Evolutionary conservation across 352 stramenopile genomes (phyloP).

Genomic region (Phytophthora vignae): DNA sequence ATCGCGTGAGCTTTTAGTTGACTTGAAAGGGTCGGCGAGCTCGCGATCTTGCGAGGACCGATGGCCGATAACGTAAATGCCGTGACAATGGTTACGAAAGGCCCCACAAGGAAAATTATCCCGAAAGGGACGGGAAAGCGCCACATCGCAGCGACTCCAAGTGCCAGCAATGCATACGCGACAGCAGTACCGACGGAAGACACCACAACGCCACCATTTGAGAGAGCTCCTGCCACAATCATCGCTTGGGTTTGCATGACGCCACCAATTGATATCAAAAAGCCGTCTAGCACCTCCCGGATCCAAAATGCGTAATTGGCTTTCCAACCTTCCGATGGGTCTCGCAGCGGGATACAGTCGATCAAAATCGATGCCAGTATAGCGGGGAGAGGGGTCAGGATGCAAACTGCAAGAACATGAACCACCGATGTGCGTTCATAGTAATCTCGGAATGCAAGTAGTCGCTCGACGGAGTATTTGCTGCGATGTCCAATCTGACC

Average conservation of each 20-base stretch:
- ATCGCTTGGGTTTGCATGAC: not conserved
- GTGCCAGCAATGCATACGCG: not conserved
- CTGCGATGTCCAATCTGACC: not conserved
- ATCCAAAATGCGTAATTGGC: not conserved
- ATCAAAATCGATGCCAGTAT: not conserved
- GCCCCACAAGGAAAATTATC: not conserved
- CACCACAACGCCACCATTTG: too few species aligned
- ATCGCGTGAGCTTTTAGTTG: not conserved
- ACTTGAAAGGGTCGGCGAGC: not conserved
- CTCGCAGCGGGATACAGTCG: not conserved
- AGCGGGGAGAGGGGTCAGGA: not conserved
- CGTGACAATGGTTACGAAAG: not conserved
- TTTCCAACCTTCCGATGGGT: not conserved
- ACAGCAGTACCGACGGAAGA: not conserved
- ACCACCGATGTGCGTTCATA: not conserved
- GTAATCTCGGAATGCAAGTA: not conserved
- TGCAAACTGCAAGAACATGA: not conserved
- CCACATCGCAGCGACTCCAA: not conserved
- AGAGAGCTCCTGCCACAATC: not conserved
- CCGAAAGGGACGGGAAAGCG: not conserved
- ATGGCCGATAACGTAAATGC: not conserved
- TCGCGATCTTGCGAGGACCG: not conserved
- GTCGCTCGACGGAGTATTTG: not conserved
- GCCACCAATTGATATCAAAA: not conserved
- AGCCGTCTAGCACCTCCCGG: not conserved